These are phyloP conservation scores for Candida maesae DNA, from an alignment of 805 yeast species.

Conservation along the genomic window DNA sequence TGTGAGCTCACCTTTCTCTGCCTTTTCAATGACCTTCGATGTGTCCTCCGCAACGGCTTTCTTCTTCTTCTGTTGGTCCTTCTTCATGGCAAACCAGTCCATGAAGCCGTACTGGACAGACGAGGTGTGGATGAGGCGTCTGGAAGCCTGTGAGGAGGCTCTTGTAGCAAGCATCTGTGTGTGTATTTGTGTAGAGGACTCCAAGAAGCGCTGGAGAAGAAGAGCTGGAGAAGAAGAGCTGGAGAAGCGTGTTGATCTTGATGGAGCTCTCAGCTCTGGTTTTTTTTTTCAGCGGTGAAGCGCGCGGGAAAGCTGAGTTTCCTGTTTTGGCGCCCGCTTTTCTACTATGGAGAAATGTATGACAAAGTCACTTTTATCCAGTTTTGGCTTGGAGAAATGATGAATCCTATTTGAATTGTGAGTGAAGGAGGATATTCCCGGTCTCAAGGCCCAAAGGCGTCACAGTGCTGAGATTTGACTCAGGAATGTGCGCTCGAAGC, in stretches of 20 bases:
- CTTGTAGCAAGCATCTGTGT: constrained; percentile 9
- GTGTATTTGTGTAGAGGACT: not conserved
- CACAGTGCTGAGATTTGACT: too few species aligned
- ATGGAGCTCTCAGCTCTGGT: not conserved
- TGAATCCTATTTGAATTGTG: too few species aligned
- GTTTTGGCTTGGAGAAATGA: not conserved
- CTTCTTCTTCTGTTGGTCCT: constrained; percentile 24
- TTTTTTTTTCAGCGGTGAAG: not conserved
- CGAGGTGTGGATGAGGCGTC: constrained; percentile 26
- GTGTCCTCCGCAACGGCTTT: constrained; percentile 22
- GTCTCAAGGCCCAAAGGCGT: too few species aligned
- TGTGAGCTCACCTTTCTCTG: constrained; percentile 31
- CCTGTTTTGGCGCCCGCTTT: constrained; percentile 8
- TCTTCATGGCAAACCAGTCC: constrained; percentile 38
- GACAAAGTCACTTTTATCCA: not conserved
- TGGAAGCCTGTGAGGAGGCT: constrained; percentile 7
- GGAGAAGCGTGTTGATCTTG: not conserved
- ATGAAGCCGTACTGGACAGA: constrained; percentile 29
- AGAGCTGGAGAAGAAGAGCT: too few species aligned
- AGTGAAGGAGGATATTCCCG: too few species aligned
- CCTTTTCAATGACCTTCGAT: constrained; percentile 32
- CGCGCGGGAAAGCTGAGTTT: constrained; percentile 13
- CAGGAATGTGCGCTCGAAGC: too few species aligned
- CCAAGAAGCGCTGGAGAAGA: too few species aligned
- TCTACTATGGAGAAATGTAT: not conserved